A percentile compares a stretch with the other conserved stretches of the same genome.
phyloP scores from a whole-genome alignment of 176 grass and related monocot genomes.

The Alloteropsis semialata region DNA sequence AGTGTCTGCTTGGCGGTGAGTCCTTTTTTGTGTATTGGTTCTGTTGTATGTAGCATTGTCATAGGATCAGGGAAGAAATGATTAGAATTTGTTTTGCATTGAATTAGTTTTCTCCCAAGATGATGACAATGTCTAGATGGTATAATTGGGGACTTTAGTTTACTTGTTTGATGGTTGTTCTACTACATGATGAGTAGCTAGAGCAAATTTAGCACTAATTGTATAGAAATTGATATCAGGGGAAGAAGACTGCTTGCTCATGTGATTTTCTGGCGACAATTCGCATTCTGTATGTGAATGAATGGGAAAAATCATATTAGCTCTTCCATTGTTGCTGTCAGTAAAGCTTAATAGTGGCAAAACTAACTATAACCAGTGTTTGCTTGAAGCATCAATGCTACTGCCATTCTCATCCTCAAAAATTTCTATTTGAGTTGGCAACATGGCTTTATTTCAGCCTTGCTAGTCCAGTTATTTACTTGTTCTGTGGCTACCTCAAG shows the following conservation, averaged over 20 bases:
- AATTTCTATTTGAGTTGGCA: neutral
- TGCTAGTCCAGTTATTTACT: neutral
- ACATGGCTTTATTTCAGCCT: neutral
- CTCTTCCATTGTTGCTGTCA: neutral
- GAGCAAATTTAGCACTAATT: slow-evolving; percentile 33
- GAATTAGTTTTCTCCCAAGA: slow-evolving; percentile 29
- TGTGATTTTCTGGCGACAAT: neutral
- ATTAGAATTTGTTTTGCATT: slow-evolving; percentile 29
- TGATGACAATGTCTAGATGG: slow-evolving; percentile 38
- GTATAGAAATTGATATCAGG: slow-evolving; percentile 36
- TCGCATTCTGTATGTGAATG: neutral
- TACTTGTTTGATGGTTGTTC: slow-evolving; percentile 6
- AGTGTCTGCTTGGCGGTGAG: slow-evolving; percentile 91
- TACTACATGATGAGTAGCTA: slow-evolving; percentile 11
- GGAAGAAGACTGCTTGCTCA: slow-evolving; percentile 7
- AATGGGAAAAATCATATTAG: neutral
- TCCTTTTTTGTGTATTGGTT: neutral
- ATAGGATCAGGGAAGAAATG: slow-evolving; percentile 11
- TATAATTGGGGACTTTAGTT: slow-evolving; percentile 38
- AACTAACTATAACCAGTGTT: neutral
- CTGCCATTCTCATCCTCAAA: neutral
- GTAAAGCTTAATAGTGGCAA: neutral
- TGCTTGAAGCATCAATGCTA: neutral
- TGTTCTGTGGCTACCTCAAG: neutral
- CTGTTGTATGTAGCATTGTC: neutral